phyloP scores from a whole-genome alignment of 306 rosid genomes.

The Astragalus membranaceus region DNA sequence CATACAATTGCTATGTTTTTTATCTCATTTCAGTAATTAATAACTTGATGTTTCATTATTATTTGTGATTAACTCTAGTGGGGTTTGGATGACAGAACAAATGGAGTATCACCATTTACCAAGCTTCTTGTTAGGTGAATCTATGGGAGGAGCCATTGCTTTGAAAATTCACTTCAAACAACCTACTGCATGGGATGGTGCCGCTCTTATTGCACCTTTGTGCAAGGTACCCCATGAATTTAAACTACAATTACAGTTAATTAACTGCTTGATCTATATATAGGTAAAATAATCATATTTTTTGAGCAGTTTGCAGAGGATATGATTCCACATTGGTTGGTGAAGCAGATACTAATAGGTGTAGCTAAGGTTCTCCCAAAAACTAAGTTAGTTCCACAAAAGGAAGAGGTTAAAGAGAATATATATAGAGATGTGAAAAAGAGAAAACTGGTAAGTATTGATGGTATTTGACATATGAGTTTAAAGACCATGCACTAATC shows the following conservation, averaged over 20 bases:
- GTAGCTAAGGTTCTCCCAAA: conserved; percentile 77
- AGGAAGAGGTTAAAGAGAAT: conserved; percentile 70
- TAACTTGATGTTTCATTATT: not conserved
- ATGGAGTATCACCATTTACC: conserved; percentile 52
- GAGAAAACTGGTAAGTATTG: conserved; percentile 57
- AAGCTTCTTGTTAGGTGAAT: conserved; percentile 87
- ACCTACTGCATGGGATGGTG: conserved; percentile 79
- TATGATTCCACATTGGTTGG: conserved; percentile 75
- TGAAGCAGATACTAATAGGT: conserved; percentile 66
- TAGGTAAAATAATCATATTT: conserved; percentile 11
- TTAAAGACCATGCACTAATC: too few species aligned
- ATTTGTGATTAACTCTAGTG: not conserved
- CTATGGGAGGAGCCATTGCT: conserved; percentile 95
- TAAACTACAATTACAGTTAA: not conserved
- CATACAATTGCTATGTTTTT: not conserved
- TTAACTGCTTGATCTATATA: not conserved
- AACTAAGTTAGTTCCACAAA: conserved; percentile 85
- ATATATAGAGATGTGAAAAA: conserved; percentile 65
- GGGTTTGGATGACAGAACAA: conserved; percentile 46
- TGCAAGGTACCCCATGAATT: conserved; percentile 65
- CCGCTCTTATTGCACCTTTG: conserved; percentile 84
- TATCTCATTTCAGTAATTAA: not conserved
- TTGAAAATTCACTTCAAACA: conserved; percentile 84
- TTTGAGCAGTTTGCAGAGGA: conserved; percentile 78
- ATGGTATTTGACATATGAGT: not conserved